Evolutionary conservation across 148 eudicot genomes (phyloP).

Genomic region (Tetragonia tetragonoides): DNA sequence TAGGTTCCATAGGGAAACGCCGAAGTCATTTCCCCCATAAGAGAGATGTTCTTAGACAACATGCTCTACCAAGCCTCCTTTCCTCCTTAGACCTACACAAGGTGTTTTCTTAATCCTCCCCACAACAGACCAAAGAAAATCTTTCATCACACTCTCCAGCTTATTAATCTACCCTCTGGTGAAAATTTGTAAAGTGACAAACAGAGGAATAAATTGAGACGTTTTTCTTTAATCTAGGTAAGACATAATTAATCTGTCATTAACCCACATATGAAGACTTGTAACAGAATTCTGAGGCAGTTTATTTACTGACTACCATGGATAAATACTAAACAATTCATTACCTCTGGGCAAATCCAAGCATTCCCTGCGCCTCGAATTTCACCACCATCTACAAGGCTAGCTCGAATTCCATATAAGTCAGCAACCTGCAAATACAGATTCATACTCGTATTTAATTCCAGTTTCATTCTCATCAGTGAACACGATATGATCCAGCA

Average conservation of each 20-base stretch:
- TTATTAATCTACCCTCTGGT: neutral
- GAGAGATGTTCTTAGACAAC: neutral
- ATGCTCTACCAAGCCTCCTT: neutral
- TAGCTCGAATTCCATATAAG: constrained; percentile 93
- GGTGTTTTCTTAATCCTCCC: neutral
- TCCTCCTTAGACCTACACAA: neutral
- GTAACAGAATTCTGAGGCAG: neutral
- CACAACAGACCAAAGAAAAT: neutral
- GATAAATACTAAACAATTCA: constrained; percentile 4
- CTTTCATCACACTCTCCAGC: neutral
- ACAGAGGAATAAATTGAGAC: neutral
- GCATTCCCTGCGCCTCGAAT: constrained; percentile 99
- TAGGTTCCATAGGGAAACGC: neutral
- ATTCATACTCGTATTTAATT: neutral
- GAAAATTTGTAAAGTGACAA: neutral
- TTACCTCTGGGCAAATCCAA: constrained; percentile 98
- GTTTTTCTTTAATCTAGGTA: too few species aligned
- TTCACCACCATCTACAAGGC: constrained; percentile 97
- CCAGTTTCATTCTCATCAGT: neutral
- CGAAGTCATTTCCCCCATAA: neutral
- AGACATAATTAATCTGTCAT: neutral
- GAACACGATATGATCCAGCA: neutral
- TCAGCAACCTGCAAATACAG: constrained; percentile 72
- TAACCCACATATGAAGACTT: neutral
- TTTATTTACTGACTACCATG: constrained; percentile 2